These are phyloP conservation scores for Globisporangium cystogenes DNA, from an alignment of 352 stramenopile genomes.

Conservation along the genomic window DNA sequence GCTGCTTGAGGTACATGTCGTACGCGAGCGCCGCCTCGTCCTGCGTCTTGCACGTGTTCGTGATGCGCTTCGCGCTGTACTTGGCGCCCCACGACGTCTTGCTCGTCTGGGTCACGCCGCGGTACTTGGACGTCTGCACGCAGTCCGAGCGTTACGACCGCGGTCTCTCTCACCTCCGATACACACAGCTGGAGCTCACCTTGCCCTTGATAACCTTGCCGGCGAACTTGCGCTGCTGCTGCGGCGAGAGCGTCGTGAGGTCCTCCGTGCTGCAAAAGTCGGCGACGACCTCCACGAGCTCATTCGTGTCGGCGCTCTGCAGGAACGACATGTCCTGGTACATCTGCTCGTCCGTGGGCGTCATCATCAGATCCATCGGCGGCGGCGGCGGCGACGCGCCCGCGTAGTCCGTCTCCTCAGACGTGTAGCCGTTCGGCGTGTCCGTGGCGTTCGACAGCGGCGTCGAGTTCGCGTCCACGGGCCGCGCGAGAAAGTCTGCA, in stretches of 20 bases:
- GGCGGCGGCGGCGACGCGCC: slow-evolving; percentile 25
- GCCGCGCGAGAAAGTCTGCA: slow-evolving; percentile 29
- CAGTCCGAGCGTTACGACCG: not conserved
- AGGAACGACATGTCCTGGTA: slow-evolving; percentile 76
- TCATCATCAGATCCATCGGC: not conserved
- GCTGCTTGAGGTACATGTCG: slow-evolving; percentile 75
- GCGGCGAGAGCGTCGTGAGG: slow-evolving; percentile 34
- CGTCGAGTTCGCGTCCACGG: slow-evolving; percentile 17
- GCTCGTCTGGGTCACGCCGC: slow-evolving; percentile 79
- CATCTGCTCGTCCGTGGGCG: slow-evolving; percentile 60
- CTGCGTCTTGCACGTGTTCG: slow-evolving; percentile 85
- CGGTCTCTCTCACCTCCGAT: not conserved
- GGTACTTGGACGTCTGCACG: slow-evolving; percentile 79
- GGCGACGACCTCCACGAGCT: slow-evolving; percentile 58
- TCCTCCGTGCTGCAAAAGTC: slow-evolving; percentile 43
- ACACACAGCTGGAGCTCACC: slow-evolving; percentile 19
- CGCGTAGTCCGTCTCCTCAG: slow-evolving; percentile 82
- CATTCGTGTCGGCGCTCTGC: slow-evolving; percentile 43
- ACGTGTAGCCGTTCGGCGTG: slow-evolving; percentile 79
- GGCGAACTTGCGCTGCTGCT: slow-evolving; percentile 48
- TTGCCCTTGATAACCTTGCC: slow-evolving; percentile 83
- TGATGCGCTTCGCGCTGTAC: slow-evolving; percentile 86
- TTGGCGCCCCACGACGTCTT: slow-evolving; percentile 87
- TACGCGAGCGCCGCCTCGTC: slow-evolving; percentile 80
- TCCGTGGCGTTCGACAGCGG: slow-evolving; percentile 19